Base-by-base conservation (phyloP, 2,329 filamentous ascomycete genomes). In the Colletotrichum spaethianum region DNA sequence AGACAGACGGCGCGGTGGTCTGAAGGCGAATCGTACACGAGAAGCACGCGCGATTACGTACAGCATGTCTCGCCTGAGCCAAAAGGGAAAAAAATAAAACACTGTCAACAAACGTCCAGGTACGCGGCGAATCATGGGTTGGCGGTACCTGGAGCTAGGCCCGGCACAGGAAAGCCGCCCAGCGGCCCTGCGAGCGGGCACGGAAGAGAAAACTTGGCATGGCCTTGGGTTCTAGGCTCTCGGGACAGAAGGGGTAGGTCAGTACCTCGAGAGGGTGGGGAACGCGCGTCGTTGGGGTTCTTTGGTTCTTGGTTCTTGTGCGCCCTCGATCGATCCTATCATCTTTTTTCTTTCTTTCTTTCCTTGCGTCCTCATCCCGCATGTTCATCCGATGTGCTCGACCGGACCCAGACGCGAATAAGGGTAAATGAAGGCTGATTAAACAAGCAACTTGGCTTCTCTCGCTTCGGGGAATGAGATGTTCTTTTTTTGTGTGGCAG, bases 111-210 rank as follows among this genome's bases (percentile, higher is more conserved):
- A 23, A 4, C 26, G 28, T 9, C 31, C 56, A 71, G 63, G 68
- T 14, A 67, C 63, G 42, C 6, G 38, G 50, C 56, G 50, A 62
- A 71, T 62, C 63, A 50, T 12, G 42, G 16, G 3, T 8, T n/a
- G 18, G 40, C 18, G 6, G 68, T 68, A 38, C 68, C 68, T 71
- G 63, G 26, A 46, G 68, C 68, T 71, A 71, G 44, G 42, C 56
- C 56, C 23, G 20, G 40, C 26, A 44, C 5, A 33, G 20, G 40
- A 33, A 46, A 12, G 26, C 50, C 26, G 26, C 26, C 50, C 50
- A 53, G 18, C 31, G 11, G 48, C 18, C 28, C 31, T 8, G 28
- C 8, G 28, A n/a, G 20, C 46, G 8, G 31, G 28, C 1, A 12
- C 26, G 60, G 18, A 31, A 46, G 44, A n/a, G 42, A 9, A 69